These are phyloP conservation scores for Marasmius oreades DNA, from an alignment of 1,284 basidiomycete species.

Conservation along the genomic window DNA sequence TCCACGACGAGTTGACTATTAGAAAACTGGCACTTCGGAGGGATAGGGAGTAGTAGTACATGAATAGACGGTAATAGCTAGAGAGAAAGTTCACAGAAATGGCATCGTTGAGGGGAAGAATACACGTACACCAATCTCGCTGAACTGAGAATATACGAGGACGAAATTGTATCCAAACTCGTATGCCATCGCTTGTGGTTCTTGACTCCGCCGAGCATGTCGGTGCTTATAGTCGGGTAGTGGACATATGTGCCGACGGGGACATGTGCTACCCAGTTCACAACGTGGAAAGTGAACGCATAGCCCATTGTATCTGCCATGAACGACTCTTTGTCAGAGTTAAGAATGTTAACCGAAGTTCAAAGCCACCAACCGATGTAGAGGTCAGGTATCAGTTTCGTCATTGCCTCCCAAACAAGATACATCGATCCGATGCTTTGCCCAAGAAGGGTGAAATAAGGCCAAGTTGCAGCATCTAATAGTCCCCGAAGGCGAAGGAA, in stretches of 20 bases:
- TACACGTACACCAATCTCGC: constrained; percentile 73
- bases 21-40: constrained; percentile 75
- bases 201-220: constrained; percentile 88
- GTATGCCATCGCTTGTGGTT: constrained; percentile 62
- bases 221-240: constrained; percentile 93
- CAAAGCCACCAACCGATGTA: constrained; percentile 49
- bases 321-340: too few species aligned
- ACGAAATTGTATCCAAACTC: constrained; percentile 63
- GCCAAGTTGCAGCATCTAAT: constrained; percentile 85
- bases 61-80: constrained; percentile 90
- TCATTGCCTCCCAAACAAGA: constrained; percentile 81
- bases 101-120: not conserved
- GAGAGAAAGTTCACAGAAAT: constrained; percentile 3
- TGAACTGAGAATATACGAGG: constrained; percentile 53
- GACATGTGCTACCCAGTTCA: constrained; percentile 58
- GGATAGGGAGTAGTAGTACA: constrained; percentile 76
- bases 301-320: constrained; percentile 91
- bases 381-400: constrained; percentile 75
- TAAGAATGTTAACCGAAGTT: too few species aligned
- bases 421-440: constrained; percentile 88
- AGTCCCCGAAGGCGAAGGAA: constrained; percentile 70
- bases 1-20: constrained; percentile 97
- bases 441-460: constrained; percentile 84
- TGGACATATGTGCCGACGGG: constrained; percentile 92
- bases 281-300: constrained; percentile 86